Evolutionary conservation across 2,329 filamentous ascomycete genomes (phyloP), one percentile per base, ranked within the genome.

Genomic region (Colletotrichum nymphaeae): DNA sequence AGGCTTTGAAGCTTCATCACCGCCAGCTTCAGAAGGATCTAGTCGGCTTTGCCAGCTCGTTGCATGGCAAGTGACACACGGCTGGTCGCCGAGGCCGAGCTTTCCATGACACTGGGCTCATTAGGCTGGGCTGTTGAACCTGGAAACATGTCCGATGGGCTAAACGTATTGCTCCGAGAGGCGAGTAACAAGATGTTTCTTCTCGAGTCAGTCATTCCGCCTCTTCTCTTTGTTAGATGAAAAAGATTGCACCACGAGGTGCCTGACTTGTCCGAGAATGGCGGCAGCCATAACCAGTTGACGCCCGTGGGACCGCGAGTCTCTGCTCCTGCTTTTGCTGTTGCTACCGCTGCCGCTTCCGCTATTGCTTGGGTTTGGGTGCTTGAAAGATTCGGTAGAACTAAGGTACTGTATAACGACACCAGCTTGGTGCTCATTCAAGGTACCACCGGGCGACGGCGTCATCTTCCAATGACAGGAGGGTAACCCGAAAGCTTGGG

Each of bases 151-250:
- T 30, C 62, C 19, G 59, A 59, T 57, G 67, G 70, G 52, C 70
- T 68, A 56, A 56, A 59, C 59, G 42, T 35, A 73, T 71, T 73
- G 62, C 56, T 49, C 71, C 56, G 35, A 73, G 71, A 37, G 46
- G 63, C 56, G 67, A 56, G 71, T 71, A 60, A 37, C 67, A 62
- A 63, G 30, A 65, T 73, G 60, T 71, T 71, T 67, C 63, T 60
- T 68, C 63, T 71, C 60, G 71, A 73, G 71, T 73, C 71, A 73
- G 71, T 73, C 60, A 12, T 35, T 32, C 55, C 56, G 60, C 67
- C 71, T 73, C 67, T 53, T 58, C 56, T 60, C 70, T 73, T 73
- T 73, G 71, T 73, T 57, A 7, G 14, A 64, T 52, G 60, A 52
- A 62, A 42, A 59, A 26, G 32, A 26, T 56, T 73, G 71, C 71